phyloP scores from a whole-genome alignment of 106 monocot species.

The Acanthochlamys bracteata region DNA sequence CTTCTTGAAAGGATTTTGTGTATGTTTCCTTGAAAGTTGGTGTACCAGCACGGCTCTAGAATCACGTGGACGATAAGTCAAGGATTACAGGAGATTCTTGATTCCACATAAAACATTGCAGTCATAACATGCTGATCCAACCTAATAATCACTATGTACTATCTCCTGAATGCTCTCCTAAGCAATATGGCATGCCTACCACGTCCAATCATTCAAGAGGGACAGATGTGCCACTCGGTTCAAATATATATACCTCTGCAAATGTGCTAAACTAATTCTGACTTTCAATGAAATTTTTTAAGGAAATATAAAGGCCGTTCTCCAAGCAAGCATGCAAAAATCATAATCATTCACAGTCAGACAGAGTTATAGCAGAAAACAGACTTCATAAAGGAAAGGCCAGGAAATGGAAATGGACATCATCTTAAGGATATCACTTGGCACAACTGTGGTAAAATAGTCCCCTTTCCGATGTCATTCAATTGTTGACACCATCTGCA shows the following conservation, averaged over 20 bases:
- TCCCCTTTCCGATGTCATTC: slow-evolving; percentile 99
- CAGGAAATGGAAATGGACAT: neutral
- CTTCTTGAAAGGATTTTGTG: slow-evolving; percentile 70
- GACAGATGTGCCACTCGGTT: no score
- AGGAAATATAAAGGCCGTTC: neutral
- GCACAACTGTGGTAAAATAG: slow-evolving; percentile 86
- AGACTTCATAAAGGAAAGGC: neutral
- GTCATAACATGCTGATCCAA: no score
- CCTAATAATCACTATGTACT: no score
- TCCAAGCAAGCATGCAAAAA: neutral
- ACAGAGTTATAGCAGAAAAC: neutral
- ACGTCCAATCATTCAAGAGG: no score
- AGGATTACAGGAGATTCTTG: slow-evolving; percentile 13
- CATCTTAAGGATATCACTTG: slow-evolving; percentile 87
- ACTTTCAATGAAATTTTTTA: neutral
- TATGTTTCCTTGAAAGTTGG: slow-evolving; percentile 79
- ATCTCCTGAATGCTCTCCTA: no score
- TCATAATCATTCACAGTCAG: neutral
- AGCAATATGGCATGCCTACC: no score
- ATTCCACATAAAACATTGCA: neutral
- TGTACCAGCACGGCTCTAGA: slow-evolving; percentile 82
- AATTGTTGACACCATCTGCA: slow-evolving; percentile 66
- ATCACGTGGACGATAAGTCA: slow-evolving; percentile 73
- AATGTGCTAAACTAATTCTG: neutral
- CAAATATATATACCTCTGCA: neutral